These are phyloP conservation scores for Apophysomyces trapeziformis DNA, from an alignment of 371 early-diverging fungal genomes.

Conservation along the genomic window DNA sequence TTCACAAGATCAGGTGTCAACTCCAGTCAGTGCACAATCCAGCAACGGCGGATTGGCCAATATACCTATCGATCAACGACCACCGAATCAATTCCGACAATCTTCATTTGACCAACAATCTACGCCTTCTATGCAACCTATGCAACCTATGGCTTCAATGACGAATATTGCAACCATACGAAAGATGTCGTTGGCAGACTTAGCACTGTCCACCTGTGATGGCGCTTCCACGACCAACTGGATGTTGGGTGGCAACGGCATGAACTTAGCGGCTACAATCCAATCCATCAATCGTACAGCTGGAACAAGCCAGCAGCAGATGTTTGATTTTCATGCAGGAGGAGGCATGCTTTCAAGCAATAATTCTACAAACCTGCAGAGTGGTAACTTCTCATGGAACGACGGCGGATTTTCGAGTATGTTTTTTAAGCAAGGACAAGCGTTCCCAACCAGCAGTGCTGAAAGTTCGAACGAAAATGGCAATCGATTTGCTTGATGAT, in stretches of 20 bases:
- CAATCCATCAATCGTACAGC: constrained; percentile 18
- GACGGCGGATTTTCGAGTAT: not conserved
- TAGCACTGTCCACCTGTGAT: constrained; percentile 28
- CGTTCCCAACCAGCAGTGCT: not conserved
- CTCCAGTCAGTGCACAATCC: not conserved
- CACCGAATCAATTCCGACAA: not conserved
- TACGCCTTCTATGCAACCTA: not conserved
- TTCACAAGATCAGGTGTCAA: not conserved
- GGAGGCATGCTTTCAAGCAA: not conserved
- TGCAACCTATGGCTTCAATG: constrained; percentile 1
- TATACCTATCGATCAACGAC: not conserved
- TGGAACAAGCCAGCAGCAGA: not conserved
- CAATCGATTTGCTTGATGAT: not conserved
- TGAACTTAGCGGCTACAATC: constrained; percentile 27
- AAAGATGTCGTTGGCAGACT: constrained; percentile 28
- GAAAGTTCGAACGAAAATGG: not conserved
- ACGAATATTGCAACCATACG: constrained; percentile 7
- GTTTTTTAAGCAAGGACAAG: not conserved
- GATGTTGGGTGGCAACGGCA: constrained; percentile 26
- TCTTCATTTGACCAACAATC: constrained; percentile 5
- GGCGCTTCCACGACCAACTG: constrained; percentile 28
- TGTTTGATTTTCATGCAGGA: not conserved
- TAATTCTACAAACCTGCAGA: not conserved
- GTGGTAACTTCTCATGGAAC: not conserved
- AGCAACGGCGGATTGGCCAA: not conserved